These are phyloP conservation scores for Ceratobasidium sp. DNA, from an alignment of 1,284 basidiomycete species.

Conservation along the genomic window DNA sequence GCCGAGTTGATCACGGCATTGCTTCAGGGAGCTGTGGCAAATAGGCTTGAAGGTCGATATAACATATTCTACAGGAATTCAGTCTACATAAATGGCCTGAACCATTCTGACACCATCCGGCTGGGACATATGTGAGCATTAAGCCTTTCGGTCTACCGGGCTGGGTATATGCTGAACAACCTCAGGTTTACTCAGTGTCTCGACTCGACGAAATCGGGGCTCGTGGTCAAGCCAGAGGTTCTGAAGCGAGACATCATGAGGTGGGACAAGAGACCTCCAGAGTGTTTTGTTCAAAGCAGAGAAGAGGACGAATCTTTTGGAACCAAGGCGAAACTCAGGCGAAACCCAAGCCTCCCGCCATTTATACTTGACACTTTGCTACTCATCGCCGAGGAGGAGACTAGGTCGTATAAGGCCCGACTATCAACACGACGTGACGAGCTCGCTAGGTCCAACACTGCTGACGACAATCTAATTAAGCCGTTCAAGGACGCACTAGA, in stretches of 20 bases:
- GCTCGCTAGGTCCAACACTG: neutral
- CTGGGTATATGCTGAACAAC: neutral
- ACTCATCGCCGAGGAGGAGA: constrained; percentile 30
- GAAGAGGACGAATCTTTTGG: neutral
- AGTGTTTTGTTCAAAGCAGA: constrained; percentile 12
- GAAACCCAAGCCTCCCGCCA: neutral
- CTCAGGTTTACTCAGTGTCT: constrained; percentile 45
- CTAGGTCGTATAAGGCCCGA: neutral
- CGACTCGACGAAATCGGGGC: constrained; percentile 45
- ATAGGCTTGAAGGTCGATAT: constrained; percentile 36
- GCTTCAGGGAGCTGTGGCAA: constrained; percentile 21
- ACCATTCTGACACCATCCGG: neutral
- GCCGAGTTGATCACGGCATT: constrained; percentile 13
- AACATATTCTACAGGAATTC: constrained; percentile 24
- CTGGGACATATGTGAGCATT: constrained; percentile 21
- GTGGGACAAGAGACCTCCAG: constrained; percentile 1
- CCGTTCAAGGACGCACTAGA: constrained; percentile 30
- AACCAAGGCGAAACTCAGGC: no score
- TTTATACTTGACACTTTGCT: constrained; percentile 47
- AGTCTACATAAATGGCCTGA: constrained; percentile 25
- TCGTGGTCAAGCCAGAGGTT: constrained; percentile 20
- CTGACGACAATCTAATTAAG: constrained; percentile 35
- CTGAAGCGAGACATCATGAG: constrained; percentile 7
- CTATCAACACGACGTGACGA: constrained; percentile 18
- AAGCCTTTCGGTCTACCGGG: neutral